Base-by-base conservation (phyloP, 2,329 filamentous ascomycete genomes). In the Rugonectria rugulosa region DNA sequence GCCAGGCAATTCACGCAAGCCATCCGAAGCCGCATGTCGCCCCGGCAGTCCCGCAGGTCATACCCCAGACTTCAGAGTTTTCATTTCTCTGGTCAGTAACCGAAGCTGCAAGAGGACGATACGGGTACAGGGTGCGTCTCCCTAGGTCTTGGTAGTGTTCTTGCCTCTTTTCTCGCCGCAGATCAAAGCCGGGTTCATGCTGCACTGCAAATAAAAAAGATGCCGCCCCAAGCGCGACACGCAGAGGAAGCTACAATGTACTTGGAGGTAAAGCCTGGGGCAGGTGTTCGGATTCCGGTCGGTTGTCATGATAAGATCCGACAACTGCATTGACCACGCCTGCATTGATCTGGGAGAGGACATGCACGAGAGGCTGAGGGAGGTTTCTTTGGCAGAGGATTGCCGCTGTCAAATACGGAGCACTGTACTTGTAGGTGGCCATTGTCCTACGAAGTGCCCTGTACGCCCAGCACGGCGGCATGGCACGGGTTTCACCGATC, bases 161-260 rank as follows among this genome's bases (percentile, higher is more conserved):
- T 29, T 45, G 15, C 24, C 21, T 40, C 40, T 27, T 21, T 31
- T 34, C 27, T 26, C 27, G 27, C 20, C 21, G 29, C 40, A 11
- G 40, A 27, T 19, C 24, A 40, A 31, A 19, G 26, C 51, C 38
- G 19, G 10, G 23, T 20, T n/a, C n/a, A n/a, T n/a, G n/a, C n/a
- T n/a, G n/a, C n/a, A n/a, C n/a, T n/a, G n/a, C n/a, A n/a, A 20
- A 34, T n/a, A 7, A 40, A 27, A 21, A 34, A 47, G 46, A 29
- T 59, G 45, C 63, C 62, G 57, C 62, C 53, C 46, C 53, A 65
- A 57, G 58, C 56, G 62, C 60, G 41, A 34, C 29, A 19, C 47
- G 47, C 5, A 12, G 12, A 12, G 8, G n/a, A 38, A 21, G 12
- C 6, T 8, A 37, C 10, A 17, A 7, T 27, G 24, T n/a, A n/a